Base-by-base conservation (phyloP, 441 rosid species). In the Lagerstroemia fauriei region DNA sequence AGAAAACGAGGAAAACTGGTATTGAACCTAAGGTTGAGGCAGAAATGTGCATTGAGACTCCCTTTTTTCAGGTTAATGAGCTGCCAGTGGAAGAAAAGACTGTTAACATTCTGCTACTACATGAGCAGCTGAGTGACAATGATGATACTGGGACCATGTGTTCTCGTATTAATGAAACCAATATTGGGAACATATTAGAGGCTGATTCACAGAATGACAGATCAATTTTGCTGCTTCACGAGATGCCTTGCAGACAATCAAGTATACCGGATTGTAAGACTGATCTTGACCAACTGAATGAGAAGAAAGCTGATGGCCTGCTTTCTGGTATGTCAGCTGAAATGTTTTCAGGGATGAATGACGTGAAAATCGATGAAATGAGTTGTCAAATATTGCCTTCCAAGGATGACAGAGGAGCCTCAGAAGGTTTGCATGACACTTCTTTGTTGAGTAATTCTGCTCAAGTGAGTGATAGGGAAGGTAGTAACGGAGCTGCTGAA, bases 401-500 rank as follows among this genome's bases (percentile, higher is more conserved):
- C 11, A 13, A 14, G 34, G 77, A 73, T 16, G 51, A 48, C 41
- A 25, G 12, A 12, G 63, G 31, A 32, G 50, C n/a, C 29, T 44
- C 16, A 14, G 51, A 75, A 56, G 61, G 56, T 48, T 74, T 76
- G 44, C 81, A 87, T 80, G 29, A 51, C 51, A 68, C 59, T 75
- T 32, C 53, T 11, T 17, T 8, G 16, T 38, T 29, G 75, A 34
- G 20, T 63, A 10, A 20, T 69, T 32, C 73, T 69, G 41, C 73
- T 32, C 73, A 57, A 57, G 38, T 53, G 46, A 47, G 29, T 32
- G n/a, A 51, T 46, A 46, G 9, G 57, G 61, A 20, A 44, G 25
- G 44, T 10, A 74, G 74, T 51, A 71, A 71, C 73, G 83, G 38
- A 70, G 81, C 85, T 59, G 70, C 41, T 1, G 68, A 61, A 51